phyloP scores from a whole-genome alignment of 139 green algal species.

The Closterium sp. region DNA sequence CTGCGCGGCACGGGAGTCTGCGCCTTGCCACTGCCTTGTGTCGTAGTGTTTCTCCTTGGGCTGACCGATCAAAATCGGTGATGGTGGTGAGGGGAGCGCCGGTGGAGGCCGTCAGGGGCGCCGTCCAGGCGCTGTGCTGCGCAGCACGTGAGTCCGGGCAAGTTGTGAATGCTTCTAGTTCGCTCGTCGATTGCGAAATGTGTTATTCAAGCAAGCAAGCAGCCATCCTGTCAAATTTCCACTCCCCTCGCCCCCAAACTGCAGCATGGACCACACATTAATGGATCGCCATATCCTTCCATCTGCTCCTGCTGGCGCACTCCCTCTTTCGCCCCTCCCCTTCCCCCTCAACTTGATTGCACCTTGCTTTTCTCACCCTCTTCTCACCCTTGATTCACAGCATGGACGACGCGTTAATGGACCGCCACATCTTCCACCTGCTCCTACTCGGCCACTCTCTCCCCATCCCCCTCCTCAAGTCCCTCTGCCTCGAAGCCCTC shows the following conservation, averaged over 20 bases:
- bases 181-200: too few species aligned
- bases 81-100: not conserved
- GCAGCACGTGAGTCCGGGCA: not conserved
- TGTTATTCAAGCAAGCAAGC: too few species aligned
- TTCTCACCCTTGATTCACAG: not conserved
- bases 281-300: not conserved
- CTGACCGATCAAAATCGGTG: too few species aligned
- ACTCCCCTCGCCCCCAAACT: too few species aligned
- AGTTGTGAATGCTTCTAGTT: too few species aligned
- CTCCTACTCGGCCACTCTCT: not conserved
- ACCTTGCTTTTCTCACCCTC: not conserved
- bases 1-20: not conserved
- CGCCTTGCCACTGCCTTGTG: not conserved
- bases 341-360: not conserved
- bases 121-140: not conserved
- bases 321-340: not conserved
- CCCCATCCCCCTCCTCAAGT: not conserved
- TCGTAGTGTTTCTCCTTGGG: too few species aligned
- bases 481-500: not conserved
- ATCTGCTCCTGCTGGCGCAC: too few species aligned
- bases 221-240: too few species aligned
- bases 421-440: not conserved
- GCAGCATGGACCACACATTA: too few species aligned
- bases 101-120: not conserved
- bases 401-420: not conserved